phyloP scores from a whole-genome alignment of 768 basidiomycete genomes.

The Sistotremastrum suecicum region DNA sequence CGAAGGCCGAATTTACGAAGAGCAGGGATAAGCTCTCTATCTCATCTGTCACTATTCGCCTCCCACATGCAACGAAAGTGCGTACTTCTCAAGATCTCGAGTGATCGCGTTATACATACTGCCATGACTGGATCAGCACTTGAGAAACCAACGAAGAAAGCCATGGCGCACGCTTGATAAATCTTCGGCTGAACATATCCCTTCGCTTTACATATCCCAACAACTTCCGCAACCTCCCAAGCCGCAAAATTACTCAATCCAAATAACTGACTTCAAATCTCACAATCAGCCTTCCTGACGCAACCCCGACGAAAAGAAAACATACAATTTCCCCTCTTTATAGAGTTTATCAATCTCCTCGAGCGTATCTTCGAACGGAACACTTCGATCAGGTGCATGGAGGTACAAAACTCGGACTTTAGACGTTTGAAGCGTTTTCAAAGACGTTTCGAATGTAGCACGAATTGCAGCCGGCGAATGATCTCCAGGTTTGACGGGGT shows the following conservation, averaged over 20 bases:
- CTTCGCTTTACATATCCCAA: constrained; percentile 39
- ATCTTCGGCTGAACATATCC: constrained; percentile 40
- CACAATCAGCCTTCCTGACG: background rate
- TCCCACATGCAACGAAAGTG: background rate
- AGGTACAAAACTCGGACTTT: constrained; percentile 41
- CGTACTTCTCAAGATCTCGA: constrained; percentile 24
- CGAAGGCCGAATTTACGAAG: constrained; percentile 43
- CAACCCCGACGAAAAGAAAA: background rate
- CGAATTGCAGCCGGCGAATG: constrained; percentile 27
- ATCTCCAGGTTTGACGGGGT: constrained; percentile 26
- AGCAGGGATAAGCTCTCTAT: constrained; percentile 36
- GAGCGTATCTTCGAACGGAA: constrained; percentile 42
- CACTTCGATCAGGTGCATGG: constrained; percentile 44
- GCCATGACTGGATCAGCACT: constrained; percentile 6
- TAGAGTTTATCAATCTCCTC: constrained; percentile 40
- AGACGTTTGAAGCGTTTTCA: constrained; percentile 29
- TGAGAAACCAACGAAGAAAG: background rate
- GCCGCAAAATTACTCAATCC: constrained; percentile 47
- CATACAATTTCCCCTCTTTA: constrained; percentile 42
- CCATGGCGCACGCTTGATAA: constrained; percentile 35
- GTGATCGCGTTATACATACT: constrained; percentile 38
- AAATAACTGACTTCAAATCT: constrained; percentile 31
- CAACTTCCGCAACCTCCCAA: constrained; percentile 51
- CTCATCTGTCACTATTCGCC: background rate
- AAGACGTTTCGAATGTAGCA: constrained; percentile 30